Conservation (phyloP, 2,329 filamentous ascomycete species). For the Paecilomyces niveus region DNA sequence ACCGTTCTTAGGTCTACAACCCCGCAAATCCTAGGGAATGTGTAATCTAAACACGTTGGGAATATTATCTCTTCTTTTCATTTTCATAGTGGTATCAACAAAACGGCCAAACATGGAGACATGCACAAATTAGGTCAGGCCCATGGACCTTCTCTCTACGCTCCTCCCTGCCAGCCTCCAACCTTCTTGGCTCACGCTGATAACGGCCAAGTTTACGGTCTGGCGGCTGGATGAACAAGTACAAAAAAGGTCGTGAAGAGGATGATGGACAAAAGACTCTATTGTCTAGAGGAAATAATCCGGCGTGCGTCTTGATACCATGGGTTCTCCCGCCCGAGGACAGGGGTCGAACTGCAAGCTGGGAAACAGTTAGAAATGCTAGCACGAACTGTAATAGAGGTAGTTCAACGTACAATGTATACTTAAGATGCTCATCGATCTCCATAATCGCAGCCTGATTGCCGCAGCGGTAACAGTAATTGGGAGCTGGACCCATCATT, state of each 20-base stretch:
- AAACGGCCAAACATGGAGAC: conserved; percentile 24
- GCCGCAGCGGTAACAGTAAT: conserved; percentile 98
- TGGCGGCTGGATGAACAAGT: not conserved
- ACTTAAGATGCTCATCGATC: conserved; percentile 98
- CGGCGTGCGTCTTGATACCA: conserved; percentile 94
- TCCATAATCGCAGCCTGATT: conserved; percentile 99
- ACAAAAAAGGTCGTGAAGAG: conserved; percentile 1
- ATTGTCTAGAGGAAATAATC: conserved; percentile 87
- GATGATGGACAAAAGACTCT: conserved; percentile 13
- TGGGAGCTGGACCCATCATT: conserved; percentile 52
- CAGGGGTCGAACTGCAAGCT: conserved; percentile 99
- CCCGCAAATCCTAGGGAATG: not conserved
- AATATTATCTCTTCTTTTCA: not conserved
- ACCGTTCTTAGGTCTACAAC: not conserved
- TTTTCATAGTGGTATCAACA: conserved; percentile 37
- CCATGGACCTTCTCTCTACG: conserved; percentile 18
- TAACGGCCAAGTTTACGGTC: not conserved
- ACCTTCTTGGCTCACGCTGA: not conserved
- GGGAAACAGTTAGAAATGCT: conserved; percentile 6
- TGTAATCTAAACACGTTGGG: not conserved
- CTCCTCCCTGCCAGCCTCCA: conserved; percentile 7
- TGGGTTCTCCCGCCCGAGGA: conserved; percentile 92
- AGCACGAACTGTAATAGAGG: not conserved
- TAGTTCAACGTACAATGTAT: conserved; percentile 79
- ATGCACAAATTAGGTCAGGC: conserved; percentile 24